A percentile compares a stretch with the other conserved stretches of the same genome.
Evolutionary conservation across 768 basidiomycete species (phyloP).

Genomic region (Dacryopinax primogenitus): DNA sequence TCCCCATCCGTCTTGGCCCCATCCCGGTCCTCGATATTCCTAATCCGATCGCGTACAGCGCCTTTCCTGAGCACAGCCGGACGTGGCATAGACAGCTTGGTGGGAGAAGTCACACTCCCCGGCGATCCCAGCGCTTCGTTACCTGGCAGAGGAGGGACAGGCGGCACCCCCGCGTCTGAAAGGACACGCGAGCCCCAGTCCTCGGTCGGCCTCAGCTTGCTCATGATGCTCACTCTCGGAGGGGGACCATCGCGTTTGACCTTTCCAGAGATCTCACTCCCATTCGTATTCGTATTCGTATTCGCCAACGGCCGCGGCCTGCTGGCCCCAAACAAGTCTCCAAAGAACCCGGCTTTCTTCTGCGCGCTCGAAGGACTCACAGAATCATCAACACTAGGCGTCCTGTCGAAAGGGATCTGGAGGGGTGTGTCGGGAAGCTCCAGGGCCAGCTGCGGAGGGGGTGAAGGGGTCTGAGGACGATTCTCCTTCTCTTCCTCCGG

Average conservation of each 20-base stretch:
- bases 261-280: neutral
- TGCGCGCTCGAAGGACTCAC: neutral
- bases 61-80: slow-evolving; percentile 4
- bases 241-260: neutral
- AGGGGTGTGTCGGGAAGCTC: neutral
- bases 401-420: neutral
- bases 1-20: slow-evolving; percentile 5
- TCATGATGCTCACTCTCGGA: neutral
- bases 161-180: neutral
- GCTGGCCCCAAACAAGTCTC: neutral
- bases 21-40: neutral
- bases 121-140: neutral
- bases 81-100: neutral
- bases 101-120: neutral
- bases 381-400: neutral
- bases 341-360: neutral
- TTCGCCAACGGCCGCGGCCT: neutral
- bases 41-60: neutral
- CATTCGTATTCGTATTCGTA: neutral
- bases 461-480: neutral
- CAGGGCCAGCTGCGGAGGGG: neutral
- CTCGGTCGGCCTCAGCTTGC: slow-evolving; percentile 3
- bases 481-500: neutral
- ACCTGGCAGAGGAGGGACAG: neutral
- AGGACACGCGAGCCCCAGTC: neutral